A percentile compares a stretch with the other conserved stretches of the same genome.
phyloP scores from a whole-genome alignment of 202 grass and related monocot genomes.

The Zizania palustris region DNA sequence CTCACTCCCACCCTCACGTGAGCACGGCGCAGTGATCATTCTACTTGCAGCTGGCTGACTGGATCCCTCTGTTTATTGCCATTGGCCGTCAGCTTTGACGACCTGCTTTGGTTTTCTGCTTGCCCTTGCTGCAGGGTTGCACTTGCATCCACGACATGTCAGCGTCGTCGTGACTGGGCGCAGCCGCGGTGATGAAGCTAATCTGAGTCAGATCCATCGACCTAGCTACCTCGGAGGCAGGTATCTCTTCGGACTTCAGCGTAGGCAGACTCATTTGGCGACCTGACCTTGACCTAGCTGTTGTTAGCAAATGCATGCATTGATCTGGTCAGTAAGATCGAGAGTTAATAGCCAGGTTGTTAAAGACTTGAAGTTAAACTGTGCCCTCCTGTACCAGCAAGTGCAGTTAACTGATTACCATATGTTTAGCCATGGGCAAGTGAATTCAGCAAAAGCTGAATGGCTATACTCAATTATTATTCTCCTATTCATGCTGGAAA shows the following conservation, averaged over 20 bases:
- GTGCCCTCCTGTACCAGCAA: neutral
- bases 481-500: too few relatives aligned
- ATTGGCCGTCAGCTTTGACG: conserved; percentile 14
- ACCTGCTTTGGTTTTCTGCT: neutral
- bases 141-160: conserved; percentile 2
- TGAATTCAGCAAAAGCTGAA: too few relatives aligned
- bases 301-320: neutral
- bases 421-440: too few relatives aligned
- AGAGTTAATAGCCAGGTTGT: neutral
- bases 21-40: neutral
- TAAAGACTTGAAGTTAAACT: neutral
- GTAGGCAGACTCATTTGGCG: neutral
- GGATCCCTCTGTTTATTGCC: neutral
- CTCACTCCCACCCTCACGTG: too few relatives aligned
- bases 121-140: conserved; percentile 12
- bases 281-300: conserved; percentile 2
- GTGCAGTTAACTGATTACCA: neutral
- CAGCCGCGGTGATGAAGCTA: neutral
- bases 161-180: conserved; percentile 39
- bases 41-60: neutral
- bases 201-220: conserved; percentile 33
- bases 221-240: neutral
- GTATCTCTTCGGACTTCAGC: neutral
- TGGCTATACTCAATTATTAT: too few relatives aligned
- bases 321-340: neutral